Base-by-base conservation (phyloP, 2,329 filamentous ascomycete species). In the Taxawa tesnikishii region DNA sequence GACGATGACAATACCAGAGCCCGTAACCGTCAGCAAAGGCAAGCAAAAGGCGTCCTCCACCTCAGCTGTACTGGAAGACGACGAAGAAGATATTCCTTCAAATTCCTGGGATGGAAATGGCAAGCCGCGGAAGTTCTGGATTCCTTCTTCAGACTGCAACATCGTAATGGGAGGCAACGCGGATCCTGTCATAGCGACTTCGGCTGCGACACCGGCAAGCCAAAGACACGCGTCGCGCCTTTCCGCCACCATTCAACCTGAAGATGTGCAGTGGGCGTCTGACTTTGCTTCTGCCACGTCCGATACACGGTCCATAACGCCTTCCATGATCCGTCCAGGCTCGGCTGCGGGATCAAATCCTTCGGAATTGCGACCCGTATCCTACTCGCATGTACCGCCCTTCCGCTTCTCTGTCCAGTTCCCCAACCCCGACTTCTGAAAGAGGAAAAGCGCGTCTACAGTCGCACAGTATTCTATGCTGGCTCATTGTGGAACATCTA, bases 401-500 rank as follows among this genome's bases (percentile, higher is more conserved):
- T 73, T 74, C 48, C 60, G 70, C 15, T 74, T 74, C 39, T 63
- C 67, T 8, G 69, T 65, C 10, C 68, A 73, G 37, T 73, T 74
- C 32, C 67, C 67, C 0, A 68, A 68, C 67, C 70, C 1, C 57
- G 65, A 11, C 58, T 64, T 5, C 51, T 73, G 15, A 73, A 72
- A 37, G 69, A 73, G 44, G 70, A 68, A 53, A 73, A 72, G 46
- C 56, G 69, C 1, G 65, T 73, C 6, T 73, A 73, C 45, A 69
- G 64, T 8, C 61, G 67, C 18, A 73, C 69, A 3, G 67, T 73
- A 4, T 73, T 70, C 43, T 74, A 74, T 38, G 68, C 68, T 4
- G 70, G 70, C 3, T 67, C 61, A 12, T 51, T 71, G 11, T 74
- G 70, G 70, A 74, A 74, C 41, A 67, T 74, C n/a, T 74, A 73